Conservation (phyloP, 495 filamentous ascomycete genomes). For the Aeminium ludgeri region DNA sequence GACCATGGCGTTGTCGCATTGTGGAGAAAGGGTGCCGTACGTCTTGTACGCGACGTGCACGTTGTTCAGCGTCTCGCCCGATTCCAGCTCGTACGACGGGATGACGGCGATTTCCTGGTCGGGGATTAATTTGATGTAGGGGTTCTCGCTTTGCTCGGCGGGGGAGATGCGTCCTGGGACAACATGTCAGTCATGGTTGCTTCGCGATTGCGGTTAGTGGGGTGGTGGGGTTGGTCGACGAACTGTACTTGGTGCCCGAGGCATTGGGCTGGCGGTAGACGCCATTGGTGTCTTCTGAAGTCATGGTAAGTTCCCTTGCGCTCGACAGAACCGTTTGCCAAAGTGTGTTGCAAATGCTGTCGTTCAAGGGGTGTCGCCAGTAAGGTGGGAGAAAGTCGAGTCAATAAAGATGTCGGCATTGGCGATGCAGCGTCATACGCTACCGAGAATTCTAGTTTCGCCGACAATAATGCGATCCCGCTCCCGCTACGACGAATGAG, state of each 20-base stretch:
- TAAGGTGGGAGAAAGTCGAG: too few relatives aligned
- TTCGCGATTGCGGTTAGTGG: not conserved
- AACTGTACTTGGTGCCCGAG: conserved; percentile 9
- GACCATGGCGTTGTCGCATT: conserved; percentile 79
- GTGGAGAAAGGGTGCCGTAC: conserved; percentile 54
- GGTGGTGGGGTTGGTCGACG: not conserved
- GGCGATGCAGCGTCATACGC: too few relatives aligned
- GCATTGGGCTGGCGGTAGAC: not conserved
- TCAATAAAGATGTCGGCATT: too few relatives aligned
- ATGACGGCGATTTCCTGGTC: conserved; percentile 73
- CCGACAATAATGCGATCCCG: too few relatives aligned
- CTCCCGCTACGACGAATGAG: too few relatives aligned
- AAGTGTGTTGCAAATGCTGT: too few relatives aligned
- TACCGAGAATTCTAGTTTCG: too few relatives aligned
- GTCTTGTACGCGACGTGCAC: conserved; percentile 89
- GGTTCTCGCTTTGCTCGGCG: conserved; percentile 65
- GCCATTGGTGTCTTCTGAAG: not conserved
- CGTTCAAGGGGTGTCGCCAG: too few relatives aligned
- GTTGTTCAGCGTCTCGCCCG: conserved; percentile 70
- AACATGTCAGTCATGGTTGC: not conserved
- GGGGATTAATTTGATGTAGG: conserved; percentile 69
- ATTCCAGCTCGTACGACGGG: conserved; percentile 84
- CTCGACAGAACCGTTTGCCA: too few relatives aligned
- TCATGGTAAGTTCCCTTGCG: too few relatives aligned
- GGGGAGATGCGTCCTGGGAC: conserved; percentile 7